Evolutionary conservation across 2,329 filamentous ascomycete species (phyloP), one percentile per base, ranked within the genome.

Genomic region (Talaromyces albobiverticillius): DNA sequence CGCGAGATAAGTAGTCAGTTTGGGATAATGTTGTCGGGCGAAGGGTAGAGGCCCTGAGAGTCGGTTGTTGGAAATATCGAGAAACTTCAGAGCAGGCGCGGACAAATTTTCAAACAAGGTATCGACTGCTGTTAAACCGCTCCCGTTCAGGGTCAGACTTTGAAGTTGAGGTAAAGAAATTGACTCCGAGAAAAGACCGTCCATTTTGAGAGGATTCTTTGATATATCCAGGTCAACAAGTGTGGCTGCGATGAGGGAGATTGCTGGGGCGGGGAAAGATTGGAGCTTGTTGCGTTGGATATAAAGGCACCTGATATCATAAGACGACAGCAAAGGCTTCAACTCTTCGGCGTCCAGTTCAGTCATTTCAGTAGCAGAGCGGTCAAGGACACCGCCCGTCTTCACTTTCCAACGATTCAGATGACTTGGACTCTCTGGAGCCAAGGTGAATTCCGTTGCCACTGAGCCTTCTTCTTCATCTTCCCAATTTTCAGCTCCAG

Each of bases 11-110:
- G 88, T 83, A 1, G 79, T 81, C 40, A 96, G 78, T 6, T 76
- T 79, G 0, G 90, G 89, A 67, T 90, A 96, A 1, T 74, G 76
- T 6, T 80, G 73, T 51, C 85, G 85, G 6, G 96, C 74, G 22
- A 67, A 60, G 0, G 92, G 89, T 0, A 96, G 76, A 0, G 81
- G 47, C 5, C 81, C 80, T 1, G 84, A 81, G 26, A 97, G 74
- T n/a, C 88, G 85, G 67, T 97, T 97, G 59, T 87, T 82, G 22
- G 88, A 90, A 7, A 95, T 79, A 65, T 97, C 89, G 1, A 96
- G 78, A 61, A 87, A 88, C 51, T 87, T 83, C 6, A 97, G 79
- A 6, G 74, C 77, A 0, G 91, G 90, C 0, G 92, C 90, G n/a
- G 81, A 78, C 4, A 97, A 79, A 59, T 84, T 76, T 4, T 77